Conservation (phyloP, 2,329 filamentous ascomycete genomes). For the Pseudogymnoascus sp. region DNA sequence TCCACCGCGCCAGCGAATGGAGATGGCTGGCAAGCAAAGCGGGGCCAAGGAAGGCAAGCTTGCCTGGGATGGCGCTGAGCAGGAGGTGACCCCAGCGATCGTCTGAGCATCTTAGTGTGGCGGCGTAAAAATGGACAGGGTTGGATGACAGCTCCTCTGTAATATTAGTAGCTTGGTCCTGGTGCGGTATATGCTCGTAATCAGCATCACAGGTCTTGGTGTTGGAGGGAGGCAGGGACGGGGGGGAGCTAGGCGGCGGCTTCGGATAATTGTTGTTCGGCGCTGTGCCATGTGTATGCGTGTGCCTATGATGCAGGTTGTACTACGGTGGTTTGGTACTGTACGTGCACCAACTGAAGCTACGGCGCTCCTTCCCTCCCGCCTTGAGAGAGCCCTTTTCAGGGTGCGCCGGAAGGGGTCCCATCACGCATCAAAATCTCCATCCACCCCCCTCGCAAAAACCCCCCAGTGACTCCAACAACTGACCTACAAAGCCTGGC, state of each 20-base stretch:
- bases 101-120: neutral
- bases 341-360: neutral
- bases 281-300: neutral
- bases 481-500: neutral
- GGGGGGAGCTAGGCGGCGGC: neutral
- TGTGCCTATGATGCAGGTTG: neutral
- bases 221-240: neutral
- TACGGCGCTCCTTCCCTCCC: neutral
- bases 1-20: neutral
- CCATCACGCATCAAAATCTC: neutral
- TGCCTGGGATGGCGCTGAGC: neutral
- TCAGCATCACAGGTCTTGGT: neutral
- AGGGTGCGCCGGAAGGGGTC: neutral
- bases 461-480: neutral
- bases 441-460: neutral
- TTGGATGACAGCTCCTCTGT: neutral
- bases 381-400: neutral
- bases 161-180: neutral
- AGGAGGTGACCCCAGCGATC: conserved; percentile 2
- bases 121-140: neutral
- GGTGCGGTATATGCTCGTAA: neutral
- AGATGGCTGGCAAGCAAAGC: neutral
- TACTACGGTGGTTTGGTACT: neutral
- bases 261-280: neutral
- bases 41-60: neutral